These are phyloP conservation scores for Eutrema yunnanense DNA, from an alignment of 345 rosid genomes.

Conservation along the genomic window DNA sequence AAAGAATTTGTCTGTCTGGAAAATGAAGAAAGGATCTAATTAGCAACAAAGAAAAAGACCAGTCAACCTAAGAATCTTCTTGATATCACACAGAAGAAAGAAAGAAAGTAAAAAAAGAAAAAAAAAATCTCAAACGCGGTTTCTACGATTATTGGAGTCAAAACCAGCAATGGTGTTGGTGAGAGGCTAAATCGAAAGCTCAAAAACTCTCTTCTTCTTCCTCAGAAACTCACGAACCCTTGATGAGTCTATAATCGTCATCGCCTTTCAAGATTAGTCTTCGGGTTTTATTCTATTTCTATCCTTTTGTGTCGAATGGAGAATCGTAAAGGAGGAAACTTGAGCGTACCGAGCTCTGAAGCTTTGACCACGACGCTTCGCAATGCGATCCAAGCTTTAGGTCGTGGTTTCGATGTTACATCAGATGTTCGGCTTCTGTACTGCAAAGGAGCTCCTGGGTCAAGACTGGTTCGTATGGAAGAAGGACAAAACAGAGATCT, in stretches of 20 bases:
- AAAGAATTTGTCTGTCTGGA: slow-evolving; percentile 31
- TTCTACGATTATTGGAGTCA: slow-evolving; percentile 33
- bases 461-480: slow-evolving; percentile 68
- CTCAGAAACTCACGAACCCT: slow-evolving; percentile 9
- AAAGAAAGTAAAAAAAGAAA: not conserved
- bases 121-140: slow-evolving; percentile 27
- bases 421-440: slow-evolving; percentile 89
- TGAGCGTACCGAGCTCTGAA: slow-evolving; percentile 32
- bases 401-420: slow-evolving; percentile 92
- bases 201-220: not conserved
- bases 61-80: slow-evolving; percentile 34
- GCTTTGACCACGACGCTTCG: slow-evolving; percentile 67
- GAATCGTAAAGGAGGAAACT: slow-evolving; percentile 29
- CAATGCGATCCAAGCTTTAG: slow-evolving; percentile 91
- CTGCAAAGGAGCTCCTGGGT: slow-evolving; percentile 91
- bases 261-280: slow-evolving; percentile 3
- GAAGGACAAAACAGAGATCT: slow-evolving; percentile 62
- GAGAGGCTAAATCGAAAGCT: slow-evolving; percentile 19
- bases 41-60: slow-evolving; percentile 28
- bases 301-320: slow-evolving; percentile 8
- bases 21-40: slow-evolving; percentile 32
- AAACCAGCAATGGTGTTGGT: slow-evolving; percentile 34
- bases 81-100: slow-evolving; percentile 15
- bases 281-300: not conserved
- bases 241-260: not conserved